These are phyloP conservation scores for Blastobotrys illinoisensis DNA, from an alignment of 1,139 yeast genomes.

Conservation along the genomic window DNA sequence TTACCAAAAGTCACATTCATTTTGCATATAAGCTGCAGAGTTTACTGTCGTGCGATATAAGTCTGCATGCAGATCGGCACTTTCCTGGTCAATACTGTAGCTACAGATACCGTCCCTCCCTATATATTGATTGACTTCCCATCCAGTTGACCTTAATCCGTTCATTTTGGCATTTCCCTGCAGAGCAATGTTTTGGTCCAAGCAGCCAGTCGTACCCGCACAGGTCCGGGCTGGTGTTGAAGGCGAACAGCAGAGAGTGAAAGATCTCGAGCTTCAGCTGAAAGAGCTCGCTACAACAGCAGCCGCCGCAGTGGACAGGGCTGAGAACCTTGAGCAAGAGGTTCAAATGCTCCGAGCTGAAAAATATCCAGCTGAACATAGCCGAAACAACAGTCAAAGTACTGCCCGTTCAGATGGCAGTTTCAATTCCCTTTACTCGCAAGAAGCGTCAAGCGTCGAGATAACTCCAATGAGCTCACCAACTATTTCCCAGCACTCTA, in stretches of 20 bases:
- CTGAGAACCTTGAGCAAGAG: conserved; percentile 28
- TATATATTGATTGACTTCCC: background rate
- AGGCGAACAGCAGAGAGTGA: conserved; percentile 28
- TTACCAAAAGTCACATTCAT: background rate
- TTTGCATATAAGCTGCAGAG: background rate
- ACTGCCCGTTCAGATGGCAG: conserved; percentile 2
- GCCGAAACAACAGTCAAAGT: background rate
- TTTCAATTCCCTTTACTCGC: conserved; percentile 2
- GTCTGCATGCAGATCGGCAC: background rate
- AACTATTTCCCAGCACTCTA: background rate
- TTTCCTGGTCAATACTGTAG: background rate
- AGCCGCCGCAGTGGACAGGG: conserved; percentile 32
- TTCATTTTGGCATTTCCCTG: background rate
- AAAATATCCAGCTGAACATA: background rate
- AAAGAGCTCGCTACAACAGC: conserved; percentile 29
- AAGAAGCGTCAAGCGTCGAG: background rate
- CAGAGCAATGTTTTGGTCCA: background rate
- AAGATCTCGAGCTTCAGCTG: conserved; percentile 31
- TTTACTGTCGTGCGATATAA: background rate
- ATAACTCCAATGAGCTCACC: background rate
- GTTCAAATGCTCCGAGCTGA: conserved; percentile 14
- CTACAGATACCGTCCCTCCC: background rate
- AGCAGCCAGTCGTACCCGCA: background rate
- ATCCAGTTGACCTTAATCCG: background rate
- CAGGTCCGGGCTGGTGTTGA: conserved; percentile 23